A percentile compares a stretch with the other conserved stretches of the same genome.
These are phyloP conservation scores for Citeromyces matritensis DNA, from an alignment of 805 yeast genomes.

Conservation along the genomic window DNA sequence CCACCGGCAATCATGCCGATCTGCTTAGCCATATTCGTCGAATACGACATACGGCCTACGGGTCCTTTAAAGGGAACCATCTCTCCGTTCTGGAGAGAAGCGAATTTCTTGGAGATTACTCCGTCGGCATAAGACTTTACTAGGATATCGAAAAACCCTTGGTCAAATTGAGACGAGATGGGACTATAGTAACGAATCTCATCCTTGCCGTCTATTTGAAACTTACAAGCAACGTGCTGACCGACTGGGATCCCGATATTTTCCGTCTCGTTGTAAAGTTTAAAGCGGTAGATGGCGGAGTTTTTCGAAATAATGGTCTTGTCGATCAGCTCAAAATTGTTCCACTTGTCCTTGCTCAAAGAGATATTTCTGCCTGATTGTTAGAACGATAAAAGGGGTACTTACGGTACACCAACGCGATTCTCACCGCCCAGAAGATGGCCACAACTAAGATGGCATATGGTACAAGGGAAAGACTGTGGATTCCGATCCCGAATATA, in stretches of 20 bases:
- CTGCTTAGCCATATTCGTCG: conserved; percentile 41
- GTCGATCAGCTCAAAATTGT: conserved; percentile 53
- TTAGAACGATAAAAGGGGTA: no score
- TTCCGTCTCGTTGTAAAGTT: conserved; percentile 44
- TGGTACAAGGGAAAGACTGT: conserved; percentile 35
- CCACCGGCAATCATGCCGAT: conserved; percentile 73
- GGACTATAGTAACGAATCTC: conserved; percentile 63
- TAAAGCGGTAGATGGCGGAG: conserved; percentile 62
- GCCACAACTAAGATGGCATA: conserved; percentile 22
- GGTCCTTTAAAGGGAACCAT: conserved; percentile 66
- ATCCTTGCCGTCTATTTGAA: conserved; percentile 31
- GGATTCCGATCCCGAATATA: conserved; percentile 41
- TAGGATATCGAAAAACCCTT: conserved; percentile 63
- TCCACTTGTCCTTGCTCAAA: conserved; percentile 38
- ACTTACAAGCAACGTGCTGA: conserved; percentile 51
- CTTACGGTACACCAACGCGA: conserved; percentile 18
- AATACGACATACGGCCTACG: conserved; percentile 54
- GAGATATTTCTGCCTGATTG: conserved; percentile 10
- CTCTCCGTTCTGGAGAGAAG: conserved; percentile 48
- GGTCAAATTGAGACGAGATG: conserved; percentile 51
- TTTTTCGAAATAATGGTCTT: conserved; percentile 61
- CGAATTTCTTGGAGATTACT: conserved; percentile 51
- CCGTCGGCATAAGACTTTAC: conserved; percentile 69
- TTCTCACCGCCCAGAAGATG: conserved; percentile 19
- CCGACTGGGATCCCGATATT: conserved; percentile 58